Evolutionary conservation across 2,329 filamentous ascomycete genomes (phyloP).

Genomic region (Fonsecaea multimorphosa): DNA sequence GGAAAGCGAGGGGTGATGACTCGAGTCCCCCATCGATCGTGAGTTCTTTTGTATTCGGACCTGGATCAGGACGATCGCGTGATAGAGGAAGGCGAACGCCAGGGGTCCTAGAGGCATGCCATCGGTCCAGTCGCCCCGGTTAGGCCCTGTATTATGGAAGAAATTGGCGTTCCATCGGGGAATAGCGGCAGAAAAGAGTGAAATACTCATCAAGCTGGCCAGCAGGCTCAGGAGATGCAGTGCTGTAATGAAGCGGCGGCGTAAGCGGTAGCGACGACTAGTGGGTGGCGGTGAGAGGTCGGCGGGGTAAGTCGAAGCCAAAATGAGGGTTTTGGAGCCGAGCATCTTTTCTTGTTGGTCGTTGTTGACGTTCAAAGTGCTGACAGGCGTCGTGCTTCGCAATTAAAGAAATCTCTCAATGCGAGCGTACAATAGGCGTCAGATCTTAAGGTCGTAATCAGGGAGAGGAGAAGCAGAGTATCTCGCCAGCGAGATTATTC

Average conservation of each 20-base stretch:
- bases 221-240: constrained; percentile 37
- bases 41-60: constrained; percentile 10
- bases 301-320: constrained; percentile 31
- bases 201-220: constrained; percentile 40
- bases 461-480: background rate
- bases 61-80: constrained; percentile 25
- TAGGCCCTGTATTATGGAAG: constrained; percentile 40
- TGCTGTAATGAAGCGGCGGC: constrained; percentile 32
- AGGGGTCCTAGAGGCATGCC: constrained; percentile 42
- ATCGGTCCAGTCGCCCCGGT: constrained; percentile 44
- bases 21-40: constrained; percentile 6
- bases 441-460: background rate
- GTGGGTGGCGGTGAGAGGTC: constrained; percentile 20
- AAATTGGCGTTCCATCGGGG: constrained; percentile 42
- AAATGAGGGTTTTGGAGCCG: constrained; percentile 32
- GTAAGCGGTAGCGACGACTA: constrained; percentile 22
- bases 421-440: background rate
- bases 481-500: constrained; percentile 11
- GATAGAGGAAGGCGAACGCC: constrained; percentile 31
- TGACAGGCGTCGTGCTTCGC: constrained; percentile 7
- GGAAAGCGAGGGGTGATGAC: constrained; percentile 5
- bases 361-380: background rate
- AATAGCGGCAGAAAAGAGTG: constrained; percentile 42
- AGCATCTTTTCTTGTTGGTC: constrained; percentile 14
- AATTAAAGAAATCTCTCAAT: background rate